phyloP scores from a whole-genome alignment of 1,284 basidiomycete species.

The Ceratobasidium sp. region DNA sequence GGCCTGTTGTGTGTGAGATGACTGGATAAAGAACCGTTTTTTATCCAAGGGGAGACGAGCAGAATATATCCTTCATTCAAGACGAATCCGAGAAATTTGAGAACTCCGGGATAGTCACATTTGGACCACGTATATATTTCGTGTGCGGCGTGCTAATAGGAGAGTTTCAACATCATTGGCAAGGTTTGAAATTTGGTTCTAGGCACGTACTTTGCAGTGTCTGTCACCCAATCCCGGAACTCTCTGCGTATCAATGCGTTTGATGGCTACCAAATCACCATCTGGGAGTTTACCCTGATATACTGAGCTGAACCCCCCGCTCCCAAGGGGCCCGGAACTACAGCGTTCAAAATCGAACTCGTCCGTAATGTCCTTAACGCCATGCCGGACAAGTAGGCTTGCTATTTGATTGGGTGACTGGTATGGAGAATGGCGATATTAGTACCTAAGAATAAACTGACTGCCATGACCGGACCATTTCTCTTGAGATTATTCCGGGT shows the following conservation, averaged over 20 bases:
- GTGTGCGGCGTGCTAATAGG: constrained; percentile 6
- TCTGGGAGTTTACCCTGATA: neutral
- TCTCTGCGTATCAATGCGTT: neutral
- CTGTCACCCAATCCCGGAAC: neutral
- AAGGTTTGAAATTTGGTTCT: neutral
- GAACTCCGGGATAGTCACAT: constrained; percentile 4
- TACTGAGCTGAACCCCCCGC: constrained; percentile 10
- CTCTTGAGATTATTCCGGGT: no score
- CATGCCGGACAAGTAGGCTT: constrained; percentile 8
- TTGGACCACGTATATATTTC: constrained; percentile 36
- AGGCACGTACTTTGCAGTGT: neutral
- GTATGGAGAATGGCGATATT: no score
- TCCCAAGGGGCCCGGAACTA: neutral
- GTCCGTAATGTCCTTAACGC: constrained; percentile 15
- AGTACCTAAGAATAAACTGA: no score
- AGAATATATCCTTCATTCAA: neutral
- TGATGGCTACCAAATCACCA: constrained; percentile 7
- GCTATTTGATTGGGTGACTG: neutral
- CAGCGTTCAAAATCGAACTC: neutral
- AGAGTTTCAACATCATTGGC: neutral
- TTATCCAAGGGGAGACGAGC: constrained; percentile 15
- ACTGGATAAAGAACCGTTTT: neutral
- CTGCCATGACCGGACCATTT: no score
- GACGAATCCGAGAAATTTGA: constrained; percentile 12
- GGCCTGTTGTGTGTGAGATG: neutral